Percentiles rank a stretch among this genome's conserved stretches.
Conservation (phyloP, 2,329 filamentous ascomycete species). For the Trichoderma endophyticum region DNA sequence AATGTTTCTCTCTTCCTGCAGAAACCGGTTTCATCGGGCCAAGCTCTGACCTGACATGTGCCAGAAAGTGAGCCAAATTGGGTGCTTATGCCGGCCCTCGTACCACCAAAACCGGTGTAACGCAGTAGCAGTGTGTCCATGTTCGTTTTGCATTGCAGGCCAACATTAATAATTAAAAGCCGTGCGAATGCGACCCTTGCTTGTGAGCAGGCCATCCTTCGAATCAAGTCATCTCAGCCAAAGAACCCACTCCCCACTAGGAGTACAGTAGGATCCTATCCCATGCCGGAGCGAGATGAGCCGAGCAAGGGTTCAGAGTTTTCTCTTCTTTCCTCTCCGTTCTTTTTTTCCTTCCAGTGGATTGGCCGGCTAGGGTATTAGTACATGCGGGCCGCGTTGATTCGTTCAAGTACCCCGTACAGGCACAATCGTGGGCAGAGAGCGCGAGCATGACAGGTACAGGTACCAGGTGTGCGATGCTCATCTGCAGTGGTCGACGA, state of each 20-base stretch:
- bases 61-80: not conserved
- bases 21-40: not conserved
- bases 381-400: not conserved
- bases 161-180: not conserved
- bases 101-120: not conserved
- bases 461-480: not conserved
- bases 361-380: not conserved
- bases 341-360: not conserved
- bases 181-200: not conserved
- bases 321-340: not conserved
- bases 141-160: not conserved
- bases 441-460: not conserved
- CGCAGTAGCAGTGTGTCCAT: not conserved
- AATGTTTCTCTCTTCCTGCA: not conserved
- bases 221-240: not conserved
- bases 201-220: not conserved
- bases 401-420: not conserved
- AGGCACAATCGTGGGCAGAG: not conserved
- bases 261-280: conserved; percentile 2
- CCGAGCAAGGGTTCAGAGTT: not conserved
- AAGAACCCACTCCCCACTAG: not conserved
- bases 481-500: not conserved
- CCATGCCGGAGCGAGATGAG: conserved; percentile 4
- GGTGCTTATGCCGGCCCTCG: conserved; percentile 3
- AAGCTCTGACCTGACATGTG: not conserved